Evolutionary conservation across 495 filamentous ascomycete genomes (phyloP).

Genomic region (Parachaetomium inaequale): DNA sequence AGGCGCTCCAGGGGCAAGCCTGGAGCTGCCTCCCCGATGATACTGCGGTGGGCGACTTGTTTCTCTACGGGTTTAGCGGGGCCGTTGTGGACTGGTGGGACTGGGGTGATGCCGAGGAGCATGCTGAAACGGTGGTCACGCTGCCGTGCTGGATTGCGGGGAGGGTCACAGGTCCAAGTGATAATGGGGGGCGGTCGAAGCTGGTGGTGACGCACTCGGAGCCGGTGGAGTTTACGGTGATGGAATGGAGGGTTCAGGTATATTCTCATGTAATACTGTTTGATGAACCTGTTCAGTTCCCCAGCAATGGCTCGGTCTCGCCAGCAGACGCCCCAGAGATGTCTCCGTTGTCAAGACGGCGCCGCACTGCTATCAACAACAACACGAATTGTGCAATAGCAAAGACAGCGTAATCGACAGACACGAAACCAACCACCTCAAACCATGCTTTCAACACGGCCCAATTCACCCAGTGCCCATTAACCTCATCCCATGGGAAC

Average conservation of each 20-base stretch:
- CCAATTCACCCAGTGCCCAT: neutral
- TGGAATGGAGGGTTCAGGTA: neutral
- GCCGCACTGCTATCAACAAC: neutral
- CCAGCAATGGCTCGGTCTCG: neutral
- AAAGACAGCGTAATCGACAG: neutral
- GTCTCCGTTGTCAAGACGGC: neutral
- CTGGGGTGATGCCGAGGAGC: too few relatives aligned
- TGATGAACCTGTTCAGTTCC: neutral
- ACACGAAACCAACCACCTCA: neutral
- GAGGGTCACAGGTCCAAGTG: neutral
- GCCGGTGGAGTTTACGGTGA: neutral
- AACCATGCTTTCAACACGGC: neutral
- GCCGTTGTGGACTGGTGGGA: too few relatives aligned
- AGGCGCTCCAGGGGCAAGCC: too few relatives aligned
- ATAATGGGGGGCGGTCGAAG: slow-evolving; percentile 1
- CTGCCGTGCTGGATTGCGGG: slow-evolving; percentile 4
- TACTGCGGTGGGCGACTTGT: too few relatives aligned
- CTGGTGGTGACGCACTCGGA: neutral
- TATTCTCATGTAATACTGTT: neutral
- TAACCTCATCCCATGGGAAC: neutral
- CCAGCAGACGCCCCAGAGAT: neutral
- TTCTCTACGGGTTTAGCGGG: too few relatives aligned
- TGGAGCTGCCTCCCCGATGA: too few relatives aligned
- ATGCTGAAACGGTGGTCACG: neutral
- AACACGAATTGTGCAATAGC: neutral